These are phyloP conservation scores for Xylaria venustula DNA, from an alignment of 495 filamentous ascomycete species.

Conservation along the genomic window DNA sequence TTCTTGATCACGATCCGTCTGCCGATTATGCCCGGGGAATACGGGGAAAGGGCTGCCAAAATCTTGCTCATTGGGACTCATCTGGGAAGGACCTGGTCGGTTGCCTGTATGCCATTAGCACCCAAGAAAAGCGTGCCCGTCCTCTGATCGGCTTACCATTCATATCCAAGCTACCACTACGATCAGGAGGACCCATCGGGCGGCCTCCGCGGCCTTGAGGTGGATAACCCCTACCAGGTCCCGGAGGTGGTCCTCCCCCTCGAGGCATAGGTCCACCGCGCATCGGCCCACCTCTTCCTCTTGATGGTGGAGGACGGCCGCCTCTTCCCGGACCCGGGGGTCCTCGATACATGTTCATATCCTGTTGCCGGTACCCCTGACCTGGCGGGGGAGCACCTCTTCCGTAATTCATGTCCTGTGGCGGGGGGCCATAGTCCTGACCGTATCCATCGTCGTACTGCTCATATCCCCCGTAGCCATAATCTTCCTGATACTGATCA, in stretches of 20 bases:
- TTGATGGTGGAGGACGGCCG: slow-evolving; percentile 38
- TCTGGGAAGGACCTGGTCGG: slow-evolving; percentile 30
- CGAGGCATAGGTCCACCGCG: slow-evolving; percentile 34
- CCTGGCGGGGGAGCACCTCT: slow-evolving; percentile 49
- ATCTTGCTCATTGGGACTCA: slow-evolving; percentile 46
- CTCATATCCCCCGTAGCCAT: slow-evolving; percentile 52
- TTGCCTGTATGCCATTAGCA: slow-evolving; percentile 27
- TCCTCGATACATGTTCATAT: slow-evolving; percentile 49
- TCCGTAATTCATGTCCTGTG: slow-evolving; percentile 48
- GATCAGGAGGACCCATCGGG: slow-evolving; percentile 36
- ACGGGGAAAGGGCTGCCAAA: slow-evolving; percentile 69
- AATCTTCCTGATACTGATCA: slow-evolving; percentile 49
- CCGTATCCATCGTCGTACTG: slow-evolving; percentile 46
- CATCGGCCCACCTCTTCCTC: slow-evolving; percentile 45
- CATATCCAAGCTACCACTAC: slow-evolving; percentile 30
- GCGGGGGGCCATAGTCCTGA: slow-evolving; percentile 36
- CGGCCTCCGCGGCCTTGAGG: slow-evolving; percentile 38
- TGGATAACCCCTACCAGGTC: slow-evolving; percentile 41
- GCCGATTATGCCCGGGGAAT: slow-evolving; percentile 55
- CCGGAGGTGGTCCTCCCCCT: slow-evolving; percentile 23
- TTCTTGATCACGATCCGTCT: slow-evolving; percentile 44
- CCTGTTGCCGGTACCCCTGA: slow-evolving; percentile 48
- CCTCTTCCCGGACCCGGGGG: slow-evolving; percentile 39
- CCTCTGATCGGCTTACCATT: slow-evolving; percentile 28
- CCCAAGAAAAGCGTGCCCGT: neutral